Conservation (phyloP, 2,329 filamentous ascomycete genomes). For the Fusarium metavorans region DNA sequence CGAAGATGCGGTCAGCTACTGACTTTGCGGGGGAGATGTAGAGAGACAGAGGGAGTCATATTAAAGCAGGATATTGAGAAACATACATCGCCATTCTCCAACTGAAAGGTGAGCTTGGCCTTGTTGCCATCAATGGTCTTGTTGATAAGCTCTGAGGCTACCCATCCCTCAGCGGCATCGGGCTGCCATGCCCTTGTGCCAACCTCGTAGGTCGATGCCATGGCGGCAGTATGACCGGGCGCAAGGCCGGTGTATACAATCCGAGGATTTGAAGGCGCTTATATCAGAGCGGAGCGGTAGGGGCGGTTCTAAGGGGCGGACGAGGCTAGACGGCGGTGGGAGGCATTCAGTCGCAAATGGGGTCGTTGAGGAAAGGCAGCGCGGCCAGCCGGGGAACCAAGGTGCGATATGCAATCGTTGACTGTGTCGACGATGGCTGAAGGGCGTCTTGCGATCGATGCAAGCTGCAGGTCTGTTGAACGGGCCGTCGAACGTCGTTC, state of each 20-base stretch:
- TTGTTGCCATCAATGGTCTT: slow-evolving; percentile 88
- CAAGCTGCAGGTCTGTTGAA: slow-evolving; percentile 17
- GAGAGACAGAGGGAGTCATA: neutral
- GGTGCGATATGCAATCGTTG: slow-evolving; percentile 14
- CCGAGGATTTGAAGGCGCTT: slow-evolving; percentile 26
- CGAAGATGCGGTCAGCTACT: slow-evolving; percentile 23
- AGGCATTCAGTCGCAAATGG: slow-evolving; percentile 48
- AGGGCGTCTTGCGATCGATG: slow-evolving; percentile 29
- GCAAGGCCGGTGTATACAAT: slow-evolving; percentile 38
- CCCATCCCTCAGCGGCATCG: slow-evolving; percentile 94
- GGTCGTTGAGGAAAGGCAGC: slow-evolving; percentile 26
- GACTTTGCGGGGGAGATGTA: neutral
- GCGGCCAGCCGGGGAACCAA: slow-evolving; percentile 32
- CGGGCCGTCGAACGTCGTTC: slow-evolving; percentile 24
- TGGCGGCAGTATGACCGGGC: slow-evolving; percentile 57
- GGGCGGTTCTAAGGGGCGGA: slow-evolving; percentile 37
- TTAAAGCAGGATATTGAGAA: neutral
- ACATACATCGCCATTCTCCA: slow-evolving; percentile 91
- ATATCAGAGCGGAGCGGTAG: slow-evolving; percentile 38
- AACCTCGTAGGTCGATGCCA: slow-evolving; percentile 96
- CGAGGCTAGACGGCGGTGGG: slow-evolving; percentile 38
- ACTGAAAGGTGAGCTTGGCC: slow-evolving; percentile 85
- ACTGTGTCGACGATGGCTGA: slow-evolving; percentile 9
- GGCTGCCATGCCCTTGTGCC: slow-evolving; percentile 99
- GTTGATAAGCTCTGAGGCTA: slow-evolving; percentile 92